These are phyloP conservation scores for Hypoxylon subgilvum DNA, from an alignment of 495 filamentous ascomycete species.

Conservation along the genomic window DNA sequence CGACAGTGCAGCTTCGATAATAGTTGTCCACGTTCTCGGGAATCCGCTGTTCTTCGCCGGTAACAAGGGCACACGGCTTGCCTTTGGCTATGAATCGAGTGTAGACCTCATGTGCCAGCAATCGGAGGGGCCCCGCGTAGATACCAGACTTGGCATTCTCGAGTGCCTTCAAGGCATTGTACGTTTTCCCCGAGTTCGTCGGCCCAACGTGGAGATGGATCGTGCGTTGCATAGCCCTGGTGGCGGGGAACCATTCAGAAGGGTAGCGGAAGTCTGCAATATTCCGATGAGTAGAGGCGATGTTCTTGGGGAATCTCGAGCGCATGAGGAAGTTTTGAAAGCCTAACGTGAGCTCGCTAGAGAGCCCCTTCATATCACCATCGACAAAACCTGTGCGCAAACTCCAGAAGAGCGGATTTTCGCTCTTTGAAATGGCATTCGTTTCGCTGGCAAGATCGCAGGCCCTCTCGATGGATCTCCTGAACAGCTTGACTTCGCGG, in stretches of 20 bases:
- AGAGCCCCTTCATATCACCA: constrained; percentile 54
- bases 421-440: constrained; percentile 37
- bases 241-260: constrained; percentile 86
- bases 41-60: constrained; percentile 82
- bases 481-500: constrained; percentile 47
- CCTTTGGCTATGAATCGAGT: constrained; percentile 78
- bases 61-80: constrained; percentile 77
- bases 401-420: constrained; percentile 59
- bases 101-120: constrained; percentile 94
- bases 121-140: constrained; percentile 87
- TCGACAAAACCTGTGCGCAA: constrained; percentile 65
- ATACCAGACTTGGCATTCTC: constrained; percentile 76
- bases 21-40: constrained; percentile 54
- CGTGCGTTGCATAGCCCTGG: constrained; percentile 77
- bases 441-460: constrained; percentile 44
- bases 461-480: constrained; percentile 40
- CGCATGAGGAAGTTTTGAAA: constrained; percentile 60
- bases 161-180: constrained; percentile 88
- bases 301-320: constrained; percentile 40
- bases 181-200: constrained; percentile 98
- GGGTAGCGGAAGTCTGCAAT: constrained; percentile 84
- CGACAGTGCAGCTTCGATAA: constrained; percentile 88
- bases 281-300: constrained; percentile 60
- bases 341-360: constrained; percentile 64
- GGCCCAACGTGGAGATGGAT: constrained; percentile 95